These are phyloP conservation scores for Schizosaccharomyces octosporus DNA, from an alignment of 805 yeast genomes.

Conservation along the genomic window DNA sequence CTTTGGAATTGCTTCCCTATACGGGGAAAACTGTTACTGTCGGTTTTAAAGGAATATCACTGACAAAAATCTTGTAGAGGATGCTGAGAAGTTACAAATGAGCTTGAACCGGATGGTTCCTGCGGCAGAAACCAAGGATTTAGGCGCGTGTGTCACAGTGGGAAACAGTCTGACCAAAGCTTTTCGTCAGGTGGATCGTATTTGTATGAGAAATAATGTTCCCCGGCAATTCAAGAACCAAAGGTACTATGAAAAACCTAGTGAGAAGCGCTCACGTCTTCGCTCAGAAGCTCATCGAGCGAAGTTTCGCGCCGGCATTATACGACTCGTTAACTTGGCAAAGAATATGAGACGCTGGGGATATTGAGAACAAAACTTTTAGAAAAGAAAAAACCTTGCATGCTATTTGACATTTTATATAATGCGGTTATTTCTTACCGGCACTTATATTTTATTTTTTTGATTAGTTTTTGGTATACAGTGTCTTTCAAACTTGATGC, in stretches of 20 bases:
- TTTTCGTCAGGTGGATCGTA: not conserved
- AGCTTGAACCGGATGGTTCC: not conserved
- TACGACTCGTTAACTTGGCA: slow-evolving; percentile 2
- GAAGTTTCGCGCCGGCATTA: not conserved
- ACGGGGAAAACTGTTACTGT: no score
- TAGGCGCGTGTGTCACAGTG: not conserved
- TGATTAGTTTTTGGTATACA: no score
- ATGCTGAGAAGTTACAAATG: not conserved
- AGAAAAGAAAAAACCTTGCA: no score
- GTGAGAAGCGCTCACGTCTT: slow-evolving; percentile 3
- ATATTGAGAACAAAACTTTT: not conserved
- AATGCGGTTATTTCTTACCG: no score
- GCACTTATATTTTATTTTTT: no score
- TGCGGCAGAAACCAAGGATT: not conserved
- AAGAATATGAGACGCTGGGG: slow-evolving; percentile 2
- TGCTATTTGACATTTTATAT: no score
- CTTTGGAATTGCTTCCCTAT: no score
- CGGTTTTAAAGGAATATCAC: no score
- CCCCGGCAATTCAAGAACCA: not conserved
- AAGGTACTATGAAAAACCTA: slow-evolving; percentile 1
- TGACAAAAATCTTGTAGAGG: not conserved
- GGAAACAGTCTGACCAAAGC: not conserved
- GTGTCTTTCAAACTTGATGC: no score
- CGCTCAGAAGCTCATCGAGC: slow-evolving; percentile 1
- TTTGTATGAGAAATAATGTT: not conserved